Base-by-base conservation (phyloP, 2,329 filamentous ascomycete genomes). In the Delphinella strobiligena region DNA sequence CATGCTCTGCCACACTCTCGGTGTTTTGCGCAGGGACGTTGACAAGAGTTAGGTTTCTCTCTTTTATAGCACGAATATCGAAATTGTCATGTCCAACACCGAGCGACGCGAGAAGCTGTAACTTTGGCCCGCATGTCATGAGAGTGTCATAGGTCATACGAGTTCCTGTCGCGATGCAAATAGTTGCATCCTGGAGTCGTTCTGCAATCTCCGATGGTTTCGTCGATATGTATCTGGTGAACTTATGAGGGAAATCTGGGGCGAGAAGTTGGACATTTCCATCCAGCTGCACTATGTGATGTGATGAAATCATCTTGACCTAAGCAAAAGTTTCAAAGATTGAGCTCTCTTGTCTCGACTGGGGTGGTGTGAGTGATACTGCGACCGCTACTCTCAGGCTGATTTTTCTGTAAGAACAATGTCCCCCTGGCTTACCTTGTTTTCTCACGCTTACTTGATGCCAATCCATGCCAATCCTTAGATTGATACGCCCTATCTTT, bases 1-100 rank as follows among this genome's bases (percentile, higher is more conserved):
- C 67, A 56, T 71, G 68, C 49, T 72, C 68, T 19, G 59, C 59
- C 2, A 63, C 60, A 2, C 58, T 46, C 9, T 60, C 56, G 4
- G 67, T 58, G 38, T 70, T 70, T 16, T 66, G 62, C n/a, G 54
- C 59, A 3, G 66, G 64, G 33, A 61, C 64, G 37, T 69, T 68
- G 36, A 59, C 61, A 29, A 72, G 60, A 11, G 59, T 56, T 37
- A 72, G 60, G 22, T 63, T 63, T 12, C 63, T 57, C 37, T 56
- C 54, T 30, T 55, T 55, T 42, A 61, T 64, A 34, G 63, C 63
- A 4, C 57, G 53, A 27, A 67, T 58, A 48, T 70, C 65, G 19
- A 72, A 54, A 42, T 60, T 61, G 49, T 68, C 65, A 37, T 61
- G 63, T 32, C 68, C 69, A 5, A 65, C 63, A 22, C 66, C 67